Base-by-base conservation (phyloP, 345 rosid genomes). In the Microthlaspi erraticum region DNA sequence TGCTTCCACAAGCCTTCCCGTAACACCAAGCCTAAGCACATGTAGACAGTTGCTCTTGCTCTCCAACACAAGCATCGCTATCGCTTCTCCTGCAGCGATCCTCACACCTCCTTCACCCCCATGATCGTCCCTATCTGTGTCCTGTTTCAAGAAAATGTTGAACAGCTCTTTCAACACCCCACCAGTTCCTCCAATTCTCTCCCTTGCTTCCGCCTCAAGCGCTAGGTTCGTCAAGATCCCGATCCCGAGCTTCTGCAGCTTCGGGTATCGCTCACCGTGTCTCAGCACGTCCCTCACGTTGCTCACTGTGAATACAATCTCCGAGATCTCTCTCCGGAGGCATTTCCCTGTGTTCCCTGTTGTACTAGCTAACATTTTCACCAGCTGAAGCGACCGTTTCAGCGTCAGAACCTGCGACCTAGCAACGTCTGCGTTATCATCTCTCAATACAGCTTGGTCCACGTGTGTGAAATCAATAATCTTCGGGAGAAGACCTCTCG, bases 151-250 rank as follows among this genome's bases (percentile, higher is more conserved):
- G 79, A 93, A 91, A 63, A 93, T 86, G 71, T 83, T 85, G 76
- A 88, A 71, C 68, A 93, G 53, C 81, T 90, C 98, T 81, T 81
- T 88, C 7, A 93, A 82, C 39, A 93, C 70, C 36, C 96, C 89
- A 1, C 98, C 97, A 0, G 98, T 88, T 37, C 89, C 96, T 1
- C 98, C 96, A 55, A 88, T 87, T 74, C 87, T 84, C 81, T 90
- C 92, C 7, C 79, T 81, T 10, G 96, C 90, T 13, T 86, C 92
- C 16, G 75, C 83, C 64, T 93, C 97, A 46, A 86, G 68, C 5
- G 92, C 97, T 34, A 93, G 85, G 71, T 80, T 80, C 13, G 92
- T 88, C 13, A 93, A 34, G 26, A 93, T 88, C 53, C 88, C 91
- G 12, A 90, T 87, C 70, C 92, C 72, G 2, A 90, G 85, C 60